Percentiles rank a stretch among this genome's conserved stretches.
These are phyloP conservation scores for Turnera subulata DNA, from an alignment of 345 rosid genomes.

Conservation along the genomic window DNA sequence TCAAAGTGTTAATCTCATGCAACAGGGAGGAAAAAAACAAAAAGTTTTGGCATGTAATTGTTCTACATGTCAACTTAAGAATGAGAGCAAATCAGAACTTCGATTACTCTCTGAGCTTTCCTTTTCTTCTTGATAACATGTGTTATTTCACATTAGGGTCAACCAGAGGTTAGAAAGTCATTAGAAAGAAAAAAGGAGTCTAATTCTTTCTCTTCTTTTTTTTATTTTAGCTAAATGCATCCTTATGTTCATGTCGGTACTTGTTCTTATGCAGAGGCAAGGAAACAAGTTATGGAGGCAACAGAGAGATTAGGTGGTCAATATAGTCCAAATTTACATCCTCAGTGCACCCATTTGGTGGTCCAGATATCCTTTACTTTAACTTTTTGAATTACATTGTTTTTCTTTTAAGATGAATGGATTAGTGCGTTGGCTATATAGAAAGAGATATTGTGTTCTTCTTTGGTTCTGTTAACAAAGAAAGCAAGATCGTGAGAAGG, in stretches of 20 bases:
- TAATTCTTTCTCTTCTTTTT: background rate
- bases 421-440: background rate
- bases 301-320: conserved; percentile 86
- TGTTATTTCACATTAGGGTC: no score
- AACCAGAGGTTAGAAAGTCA: no score
- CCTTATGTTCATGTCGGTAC: background rate
- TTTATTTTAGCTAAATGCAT: background rate
- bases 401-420: background rate
- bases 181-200: background rate
- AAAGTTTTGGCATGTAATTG: no score
- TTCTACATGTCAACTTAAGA: no score
- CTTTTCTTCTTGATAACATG: background rate
- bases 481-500: background rate
- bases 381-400: background rate
- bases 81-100: no score
- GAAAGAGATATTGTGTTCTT: background rate
- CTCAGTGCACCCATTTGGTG: conserved; percentile 88
- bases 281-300: conserved; percentile 92
- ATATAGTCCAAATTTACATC: conserved; percentile 77
- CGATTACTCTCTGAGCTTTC: no score
- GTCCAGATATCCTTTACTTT: conserved; percentile 83
- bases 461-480: background rate
- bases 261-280: conserved; percentile 58
- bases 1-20: background rate
- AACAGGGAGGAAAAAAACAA: background rate